A percentile compares a stretch with the other conserved stretches of the same genome.
Evolutionary conservation across 2,329 filamentous ascomycete genomes (phyloP).

Genomic region (Trichoderma polysporum): DNA sequence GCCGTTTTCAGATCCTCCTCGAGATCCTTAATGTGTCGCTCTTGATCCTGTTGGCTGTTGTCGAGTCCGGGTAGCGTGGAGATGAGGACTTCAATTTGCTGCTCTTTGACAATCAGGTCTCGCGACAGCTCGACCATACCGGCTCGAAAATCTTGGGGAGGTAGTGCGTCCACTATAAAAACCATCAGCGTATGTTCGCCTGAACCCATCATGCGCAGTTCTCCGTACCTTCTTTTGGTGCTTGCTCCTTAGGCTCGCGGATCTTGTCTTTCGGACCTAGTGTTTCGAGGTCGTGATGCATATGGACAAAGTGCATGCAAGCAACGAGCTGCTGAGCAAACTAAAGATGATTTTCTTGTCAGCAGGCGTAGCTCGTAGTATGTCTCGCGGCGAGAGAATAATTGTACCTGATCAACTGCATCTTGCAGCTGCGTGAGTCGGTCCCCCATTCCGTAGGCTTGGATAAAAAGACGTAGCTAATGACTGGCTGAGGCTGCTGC

Average conservation of each 20-base stretch:
- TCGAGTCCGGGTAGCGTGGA: constrained; percentile 74
- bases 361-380: background rate
- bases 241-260: constrained; percentile 55
- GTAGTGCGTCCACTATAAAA: constrained; percentile 58
- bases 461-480: background rate
- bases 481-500: background rate
- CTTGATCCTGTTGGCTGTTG: constrained; percentile 75
- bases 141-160: constrained; percentile 63
- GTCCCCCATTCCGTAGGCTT: constrained; percentile 59
- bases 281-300: constrained; percentile 65
- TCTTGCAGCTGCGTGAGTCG: constrained; percentile 82
- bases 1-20: constrained; percentile 64
- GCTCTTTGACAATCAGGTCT: constrained; percentile 76
- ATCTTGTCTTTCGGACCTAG: constrained; percentile 59
- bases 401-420: constrained; percentile 72
- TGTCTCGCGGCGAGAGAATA: too few relatives aligned
- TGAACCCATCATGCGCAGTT: background rate
- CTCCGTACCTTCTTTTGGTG: constrained; percentile 50
- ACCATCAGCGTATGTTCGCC: background rate
- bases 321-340: constrained; percentile 69
- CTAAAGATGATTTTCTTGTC: constrained; percentile 39
- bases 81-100: constrained; percentile 78
- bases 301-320: constrained; percentile 64
- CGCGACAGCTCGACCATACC: constrained; percentile 71
- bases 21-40: constrained; percentile 62